Conservation (phyloP, 306 rosid species). For the Trifolium dubium region DNA sequence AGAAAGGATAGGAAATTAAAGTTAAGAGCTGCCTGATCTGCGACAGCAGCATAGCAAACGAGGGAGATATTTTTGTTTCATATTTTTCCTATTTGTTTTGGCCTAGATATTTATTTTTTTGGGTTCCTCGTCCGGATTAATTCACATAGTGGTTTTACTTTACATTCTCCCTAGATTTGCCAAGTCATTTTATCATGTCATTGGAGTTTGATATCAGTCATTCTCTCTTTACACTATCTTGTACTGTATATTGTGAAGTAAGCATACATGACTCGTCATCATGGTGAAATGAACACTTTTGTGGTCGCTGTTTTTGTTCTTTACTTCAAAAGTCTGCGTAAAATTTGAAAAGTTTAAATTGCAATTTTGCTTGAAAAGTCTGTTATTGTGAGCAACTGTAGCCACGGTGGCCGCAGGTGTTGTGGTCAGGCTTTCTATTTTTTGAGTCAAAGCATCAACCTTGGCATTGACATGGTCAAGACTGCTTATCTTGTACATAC, state of each 20-base stretch:
- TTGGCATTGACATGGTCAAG: too few species aligned
- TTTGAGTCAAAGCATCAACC: too few species aligned
- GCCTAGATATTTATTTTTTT: constrained; percentile 43
- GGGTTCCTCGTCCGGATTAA: constrained; percentile 47
- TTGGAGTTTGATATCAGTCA: constrained; percentile 37
- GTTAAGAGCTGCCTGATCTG: constrained; percentile 43
- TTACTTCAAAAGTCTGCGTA: background rate
- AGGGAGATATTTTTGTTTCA: constrained; percentile 49
- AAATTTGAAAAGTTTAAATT: background rate
- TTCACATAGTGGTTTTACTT: constrained; percentile 45
- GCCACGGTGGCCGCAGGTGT: too few species aligned
- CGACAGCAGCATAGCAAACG: constrained; percentile 49
- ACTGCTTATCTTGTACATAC: too few species aligned
- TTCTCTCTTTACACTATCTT: constrained; percentile 29
- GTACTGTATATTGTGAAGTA: constrained; percentile 45
- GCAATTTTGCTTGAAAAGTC: background rate
- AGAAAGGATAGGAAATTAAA: constrained; percentile 53
- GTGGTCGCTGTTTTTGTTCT: constrained; percentile 11
- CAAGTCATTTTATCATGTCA: constrained; percentile 34
- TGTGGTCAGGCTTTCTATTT: too few species aligned
- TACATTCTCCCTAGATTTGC: constrained; percentile 46
- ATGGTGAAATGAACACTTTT: constrained; percentile 11
- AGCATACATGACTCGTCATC: constrained; percentile 21
- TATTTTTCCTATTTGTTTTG: constrained; percentile 40
- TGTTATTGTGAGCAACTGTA: too few species aligned